phyloP scores from a whole-genome alignment of 1,139 yeast species.

The Nematodospora anomalae region DNA sequence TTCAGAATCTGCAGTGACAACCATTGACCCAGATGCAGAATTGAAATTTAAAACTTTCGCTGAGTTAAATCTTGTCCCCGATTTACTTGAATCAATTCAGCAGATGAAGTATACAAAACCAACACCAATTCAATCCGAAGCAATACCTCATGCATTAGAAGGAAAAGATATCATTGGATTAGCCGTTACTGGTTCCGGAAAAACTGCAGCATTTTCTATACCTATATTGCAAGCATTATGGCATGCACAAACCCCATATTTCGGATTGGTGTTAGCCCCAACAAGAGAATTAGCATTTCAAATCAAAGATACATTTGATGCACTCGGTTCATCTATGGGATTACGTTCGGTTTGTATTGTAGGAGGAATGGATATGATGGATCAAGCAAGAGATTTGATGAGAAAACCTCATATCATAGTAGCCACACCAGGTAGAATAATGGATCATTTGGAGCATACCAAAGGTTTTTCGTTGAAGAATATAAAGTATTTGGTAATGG shows the following conservation, averaged over 20 bases:
- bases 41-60: slow-evolving; percentile 41
- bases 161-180: slow-evolving; percentile 83
- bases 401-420: slow-evolving; percentile 92
- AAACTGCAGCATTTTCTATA: slow-evolving; percentile 83
- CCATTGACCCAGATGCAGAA: slow-evolving; percentile 25
- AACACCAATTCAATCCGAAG: slow-evolving; percentile 89
- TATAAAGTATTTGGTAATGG: slow-evolving; percentile 85
- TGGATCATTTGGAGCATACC: slow-evolving; percentile 94
- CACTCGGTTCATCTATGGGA: slow-evolving; percentile 89
- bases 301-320: slow-evolving; percentile 92
- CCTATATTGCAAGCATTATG: slow-evolving; percentile 90
- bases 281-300: slow-evolving; percentile 97
- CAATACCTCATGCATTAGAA: slow-evolving; percentile 87
- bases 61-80: slow-evolving; percentile 72
- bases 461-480: slow-evolving; percentile 85
- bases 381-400: slow-evolving; percentile 91
- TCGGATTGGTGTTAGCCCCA: slow-evolving; percentile 89
- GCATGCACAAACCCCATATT: slow-evolving; percentile 85
- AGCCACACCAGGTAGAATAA: slow-evolving; percentile 78
- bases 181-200: slow-evolving; percentile 85
- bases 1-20: slow-evolving; percentile 8
- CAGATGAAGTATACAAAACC: slow-evolving; percentile 64
- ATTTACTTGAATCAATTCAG: slow-evolving; percentile 76
- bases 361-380: slow-evolving; percentile 99
- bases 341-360: slow-evolving; percentile 82